phyloP scores from a whole-genome alignment of 129 eudicot species.

The Lactuca sativa region DNA sequence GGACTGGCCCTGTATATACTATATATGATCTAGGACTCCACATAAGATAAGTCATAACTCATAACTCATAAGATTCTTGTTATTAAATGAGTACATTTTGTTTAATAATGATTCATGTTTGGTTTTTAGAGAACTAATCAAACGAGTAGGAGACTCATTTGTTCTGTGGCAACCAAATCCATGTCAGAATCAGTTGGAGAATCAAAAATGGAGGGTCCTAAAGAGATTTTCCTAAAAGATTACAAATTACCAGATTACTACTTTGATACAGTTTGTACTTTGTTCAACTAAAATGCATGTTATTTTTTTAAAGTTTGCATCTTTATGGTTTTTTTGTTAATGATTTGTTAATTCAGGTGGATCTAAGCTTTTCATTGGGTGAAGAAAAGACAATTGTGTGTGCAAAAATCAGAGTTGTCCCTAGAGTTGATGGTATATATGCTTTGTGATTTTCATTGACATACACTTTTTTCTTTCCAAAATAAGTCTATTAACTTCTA shows the following conservation, averaged over 20 bases:
- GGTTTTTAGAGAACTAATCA: conserved; percentile 40
- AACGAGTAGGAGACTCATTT: conserved; percentile 48
- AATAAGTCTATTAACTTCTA: neutral
- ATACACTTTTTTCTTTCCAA: neutral
- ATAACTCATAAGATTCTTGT: neutral
- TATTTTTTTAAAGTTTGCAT: neutral
- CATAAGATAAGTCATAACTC: neutral
- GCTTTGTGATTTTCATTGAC: too few species aligned
- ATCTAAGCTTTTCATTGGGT: conserved; percentile 66
- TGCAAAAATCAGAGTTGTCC: conserved; percentile 62
- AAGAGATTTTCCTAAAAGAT: conserved; percentile 87
- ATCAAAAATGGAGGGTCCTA: conserved; percentile 71
- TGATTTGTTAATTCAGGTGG: conserved; percentile 57
- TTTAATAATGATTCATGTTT: neutral
- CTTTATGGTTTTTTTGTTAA: neutral
- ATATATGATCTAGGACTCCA: too few species aligned
- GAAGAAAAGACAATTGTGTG: conserved; percentile 81
- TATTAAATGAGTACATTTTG: neutral
- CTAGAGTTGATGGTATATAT: conserved; percentile 67
- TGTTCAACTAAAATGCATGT: neutral
- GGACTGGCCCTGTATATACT: too few species aligned
- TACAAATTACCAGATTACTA: conserved; percentile 90
- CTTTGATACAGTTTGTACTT: conserved; percentile 66
- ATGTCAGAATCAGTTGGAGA: conserved; percentile 57
- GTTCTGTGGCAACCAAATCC: conserved; percentile 72